Evolutionary conservation across 1,139 yeast genomes (phyloP).

Genomic region (Arxiozyma slooffiae): DNA sequence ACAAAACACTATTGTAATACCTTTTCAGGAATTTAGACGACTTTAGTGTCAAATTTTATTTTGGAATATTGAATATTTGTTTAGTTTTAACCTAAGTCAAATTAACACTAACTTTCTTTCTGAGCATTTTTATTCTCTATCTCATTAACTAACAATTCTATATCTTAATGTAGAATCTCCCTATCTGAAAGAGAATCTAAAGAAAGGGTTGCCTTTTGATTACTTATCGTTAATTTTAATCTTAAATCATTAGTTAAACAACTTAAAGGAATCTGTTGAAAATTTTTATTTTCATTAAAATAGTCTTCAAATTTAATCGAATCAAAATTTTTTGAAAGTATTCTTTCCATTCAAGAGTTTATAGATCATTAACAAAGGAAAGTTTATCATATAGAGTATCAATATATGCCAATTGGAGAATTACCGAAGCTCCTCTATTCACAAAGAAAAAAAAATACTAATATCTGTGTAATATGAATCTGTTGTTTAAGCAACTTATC

Average conservation of each 20-base stretch:
- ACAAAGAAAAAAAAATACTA: slow-evolving; percentile 28
- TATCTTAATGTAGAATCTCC: background rate
- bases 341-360: background rate
- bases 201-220: slow-evolving; percentile 14
- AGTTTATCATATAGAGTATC: slow-evolving; percentile 22
- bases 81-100: slow-evolving; percentile 57
- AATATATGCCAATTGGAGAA: slow-evolving; percentile 47
- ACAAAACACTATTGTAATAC: slow-evolving; percentile 43
- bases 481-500: slow-evolving; percentile 12
- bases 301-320: background rate
- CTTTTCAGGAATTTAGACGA: slow-evolving; percentile 49
- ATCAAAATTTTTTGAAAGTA: background rate
- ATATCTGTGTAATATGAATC: slow-evolving; percentile 1
- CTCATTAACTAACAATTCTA: background rate
- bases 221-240: slow-evolving; percentile 20
- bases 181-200: background rate
- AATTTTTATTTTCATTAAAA: background rate
- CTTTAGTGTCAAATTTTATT: slow-evolving; percentile 38
- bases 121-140: slow-evolving; percentile 11
- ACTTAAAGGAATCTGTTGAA: slow-evolving; percentile 38
- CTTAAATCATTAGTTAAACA: slow-evolving; percentile 52
- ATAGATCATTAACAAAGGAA: background rate
- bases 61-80: slow-evolving; percentile 35
- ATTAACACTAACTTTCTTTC: slow-evolving; percentile 20
- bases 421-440: slow-evolving; percentile 56